A percentile compares a stretch with the other conserved stretches of the same genome.
Evolutionary conservation across 1,284 basidiomycete genomes (phyloP).

Genomic region (Cutaneotrichosporon cavernicola): DNA sequence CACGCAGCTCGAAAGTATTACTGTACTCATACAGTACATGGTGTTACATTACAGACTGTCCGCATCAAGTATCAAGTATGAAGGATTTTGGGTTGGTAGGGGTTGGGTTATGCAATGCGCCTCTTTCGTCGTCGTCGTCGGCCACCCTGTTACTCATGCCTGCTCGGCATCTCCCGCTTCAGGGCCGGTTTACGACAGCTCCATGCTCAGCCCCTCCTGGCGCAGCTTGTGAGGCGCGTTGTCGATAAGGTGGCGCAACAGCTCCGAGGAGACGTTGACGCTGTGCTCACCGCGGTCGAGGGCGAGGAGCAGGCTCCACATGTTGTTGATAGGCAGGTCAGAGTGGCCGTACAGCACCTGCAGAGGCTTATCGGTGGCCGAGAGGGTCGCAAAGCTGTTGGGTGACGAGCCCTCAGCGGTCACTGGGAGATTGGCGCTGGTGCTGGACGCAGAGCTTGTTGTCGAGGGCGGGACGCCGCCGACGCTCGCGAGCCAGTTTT

Average conservation of each 20-base stretch:
- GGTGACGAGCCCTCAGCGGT: background rate
- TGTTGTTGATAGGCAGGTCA: slow-evolving; percentile 10
- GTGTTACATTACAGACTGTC: slow-evolving; percentile 3
- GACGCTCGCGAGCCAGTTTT: slow-evolving; percentile 13
- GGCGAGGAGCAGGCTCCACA: slow-evolving; percentile 20
- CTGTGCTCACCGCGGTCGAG: slow-evolving; percentile 22
- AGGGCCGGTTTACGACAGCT: background rate
- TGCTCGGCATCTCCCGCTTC: no score
- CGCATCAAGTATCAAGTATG: background rate
- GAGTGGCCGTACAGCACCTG: slow-evolving; percentile 14
- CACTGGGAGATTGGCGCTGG: background rate
- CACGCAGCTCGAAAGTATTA: background rate
- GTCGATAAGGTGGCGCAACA: slow-evolving; percentile 22
- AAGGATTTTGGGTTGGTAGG: background rate
- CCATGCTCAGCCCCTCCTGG: slow-evolving; percentile 2
- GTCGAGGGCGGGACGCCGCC: background rate
- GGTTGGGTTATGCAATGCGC: background rate
- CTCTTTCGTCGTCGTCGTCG: background rate
- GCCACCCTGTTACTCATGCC: background rate
- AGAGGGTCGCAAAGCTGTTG: slow-evolving; percentile 2
- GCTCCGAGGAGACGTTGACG: slow-evolving; percentile 17
- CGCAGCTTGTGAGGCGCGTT: background rate
- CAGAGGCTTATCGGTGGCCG: slow-evolving; percentile 1
- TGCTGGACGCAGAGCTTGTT: background rate
- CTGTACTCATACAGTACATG: background rate